Evolutionary conservation across 768 basidiomycete species (phyloP), one percentile per base, ranked within the genome.

Genomic region (Leccinum uliginosum): DNA sequence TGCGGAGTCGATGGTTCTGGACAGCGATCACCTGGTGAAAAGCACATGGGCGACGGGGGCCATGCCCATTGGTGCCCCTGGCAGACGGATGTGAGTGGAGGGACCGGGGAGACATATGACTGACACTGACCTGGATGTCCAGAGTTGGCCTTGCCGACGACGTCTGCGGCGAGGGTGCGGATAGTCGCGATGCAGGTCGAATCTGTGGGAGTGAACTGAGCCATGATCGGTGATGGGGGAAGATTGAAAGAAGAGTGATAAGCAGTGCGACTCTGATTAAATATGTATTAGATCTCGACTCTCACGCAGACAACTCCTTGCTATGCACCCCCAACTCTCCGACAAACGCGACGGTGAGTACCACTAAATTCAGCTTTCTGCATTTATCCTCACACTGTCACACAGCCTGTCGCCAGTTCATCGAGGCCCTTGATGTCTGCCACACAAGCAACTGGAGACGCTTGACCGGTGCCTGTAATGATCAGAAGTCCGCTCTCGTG

Each of bases 1-100:
- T n/a, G 24, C 30, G 32, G 17, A 10, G 12, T 30, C 4, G 9
- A 32, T 14, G 40, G 19, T 19, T 29, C 4, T 24, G 27, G 34
- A 43, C 19, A 5, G 27, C 2, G 17, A 50, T 30, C 64, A 86
- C 93, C 84, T 78, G 60, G 89, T 83, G 74, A 89, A 92, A 14
- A 93, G 81, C 54, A 93, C 76, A 62, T 92, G 90, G 55, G 91
- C 82, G 46, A 77, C 87, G 29, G 91, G 90, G 3, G 91, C 91
- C 89, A 94, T 83, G 63, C 92, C 93, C 92, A 96, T 88, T 26
- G 93, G 93, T 43, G 94, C 94, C 73, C 91, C 91, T 89, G 63
- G 45, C 6, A 30, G 12, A 23, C 1, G 24, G 7, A 43, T 49
- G 58, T 62, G 49, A 53, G 45, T 49, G 45, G 65, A 60, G 19